These are phyloP conservation scores for Panaeolus papilionaceus DNA, from an alignment of 768 basidiomycete species.

Conservation along the genomic window DNA sequence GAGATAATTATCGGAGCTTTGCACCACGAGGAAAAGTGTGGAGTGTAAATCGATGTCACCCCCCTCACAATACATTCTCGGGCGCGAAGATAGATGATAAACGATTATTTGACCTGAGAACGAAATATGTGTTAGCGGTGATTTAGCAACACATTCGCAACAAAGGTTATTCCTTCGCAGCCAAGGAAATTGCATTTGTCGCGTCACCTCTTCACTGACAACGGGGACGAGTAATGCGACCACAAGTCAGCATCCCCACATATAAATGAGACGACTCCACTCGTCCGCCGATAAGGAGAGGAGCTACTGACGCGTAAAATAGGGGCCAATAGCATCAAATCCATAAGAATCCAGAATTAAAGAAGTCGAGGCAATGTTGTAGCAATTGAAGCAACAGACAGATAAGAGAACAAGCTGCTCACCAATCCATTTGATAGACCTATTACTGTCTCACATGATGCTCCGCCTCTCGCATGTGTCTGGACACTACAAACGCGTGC, in stretches of 20 bases:
- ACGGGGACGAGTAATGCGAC: conserved; percentile 4
- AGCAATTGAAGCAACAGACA: background rate
- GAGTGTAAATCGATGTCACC: background rate
- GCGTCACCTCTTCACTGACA: background rate
- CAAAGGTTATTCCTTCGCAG: background rate
- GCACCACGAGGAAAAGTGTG: background rate
- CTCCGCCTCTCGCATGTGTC: background rate
- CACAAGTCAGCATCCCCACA: background rate
- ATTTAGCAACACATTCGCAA: background rate
- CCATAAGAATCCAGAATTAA: background rate
- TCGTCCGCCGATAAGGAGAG: background rate
- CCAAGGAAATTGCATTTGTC: background rate
- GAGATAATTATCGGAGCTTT: no score
- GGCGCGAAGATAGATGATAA: background rate
- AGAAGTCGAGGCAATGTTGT: background rate
- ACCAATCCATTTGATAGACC: background rate
- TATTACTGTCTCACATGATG: background rate
- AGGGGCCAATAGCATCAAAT: background rate
- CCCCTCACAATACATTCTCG: background rate
- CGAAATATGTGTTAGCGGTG: background rate
- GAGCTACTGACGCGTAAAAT: background rate
- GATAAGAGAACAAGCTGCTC: background rate
- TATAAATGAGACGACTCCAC: background rate
- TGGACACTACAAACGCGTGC: background rate
- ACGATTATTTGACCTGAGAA: conserved; percentile 1